phyloP scores from a whole-genome alignment of 1,284 basidiomycete genomes.

The Leccinum subrobustum region DNA sequence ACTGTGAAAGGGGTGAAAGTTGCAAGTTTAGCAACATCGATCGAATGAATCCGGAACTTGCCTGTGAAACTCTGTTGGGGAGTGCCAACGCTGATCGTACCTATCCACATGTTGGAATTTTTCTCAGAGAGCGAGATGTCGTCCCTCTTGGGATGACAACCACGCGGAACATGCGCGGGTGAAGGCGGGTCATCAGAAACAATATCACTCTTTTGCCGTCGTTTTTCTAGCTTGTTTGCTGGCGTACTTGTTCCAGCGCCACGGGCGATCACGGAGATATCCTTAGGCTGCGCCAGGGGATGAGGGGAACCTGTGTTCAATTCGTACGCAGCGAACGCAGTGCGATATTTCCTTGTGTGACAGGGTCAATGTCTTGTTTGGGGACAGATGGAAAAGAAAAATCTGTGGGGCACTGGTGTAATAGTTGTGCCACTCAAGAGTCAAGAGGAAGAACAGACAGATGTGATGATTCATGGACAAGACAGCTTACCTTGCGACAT shows the following conservation, averaged over 20 bases:
- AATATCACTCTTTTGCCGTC: constrained; percentile 5
- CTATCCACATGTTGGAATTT: constrained; percentile 36
- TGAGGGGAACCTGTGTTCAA: constrained; percentile 40
- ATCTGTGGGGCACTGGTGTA: neutral
- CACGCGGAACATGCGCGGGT: neutral
- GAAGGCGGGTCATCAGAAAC: neutral
- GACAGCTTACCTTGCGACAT: constrained; percentile 20
- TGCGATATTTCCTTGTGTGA: constrained; percentile 36
- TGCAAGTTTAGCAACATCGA: neutral
- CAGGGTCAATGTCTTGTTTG: neutral
- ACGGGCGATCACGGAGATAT: constrained; percentile 11
- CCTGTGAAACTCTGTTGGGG: constrained; percentile 37
- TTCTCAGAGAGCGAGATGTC: constrained; percentile 34
- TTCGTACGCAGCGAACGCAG: constrained; percentile 37
- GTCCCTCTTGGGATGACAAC: constrained; percentile 9
- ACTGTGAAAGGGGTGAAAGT: constrained; percentile 30
- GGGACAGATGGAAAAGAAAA: neutral
- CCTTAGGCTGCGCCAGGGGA: constrained; percentile 23
- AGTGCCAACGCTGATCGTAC: constrained; percentile 42
- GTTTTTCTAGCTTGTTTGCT: constrained; percentile 8
- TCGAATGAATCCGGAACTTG: constrained; percentile 8
- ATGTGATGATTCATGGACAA: neutral
- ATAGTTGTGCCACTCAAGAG: neutral
- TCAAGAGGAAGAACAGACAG: neutral
- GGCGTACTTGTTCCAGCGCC: neutral